Evolutionary conservation across 192 early-diverging fungal species (phyloP).

Genomic region (Coemansia sp.): DNA sequence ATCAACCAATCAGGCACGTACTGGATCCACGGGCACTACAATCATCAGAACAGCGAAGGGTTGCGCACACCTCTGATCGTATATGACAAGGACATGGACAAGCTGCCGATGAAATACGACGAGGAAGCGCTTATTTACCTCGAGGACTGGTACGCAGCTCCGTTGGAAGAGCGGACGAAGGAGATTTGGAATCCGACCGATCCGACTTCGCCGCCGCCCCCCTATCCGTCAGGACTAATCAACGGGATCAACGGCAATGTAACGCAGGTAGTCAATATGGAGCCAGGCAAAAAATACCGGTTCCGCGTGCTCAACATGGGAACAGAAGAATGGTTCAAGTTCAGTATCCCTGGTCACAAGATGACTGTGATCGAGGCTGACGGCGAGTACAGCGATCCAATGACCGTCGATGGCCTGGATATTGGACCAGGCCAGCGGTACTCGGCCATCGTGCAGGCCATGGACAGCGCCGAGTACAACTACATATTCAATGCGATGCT

Average conservation of each 20-base stretch:
- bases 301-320: constrained; percentile 75
- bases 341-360: constrained; percentile 71
- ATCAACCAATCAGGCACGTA: constrained; percentile 71
- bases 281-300: constrained; percentile 72
- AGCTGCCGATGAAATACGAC: constrained; percentile 58
- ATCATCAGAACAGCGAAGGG: constrained; percentile 74
- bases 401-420: constrained; percentile 53
- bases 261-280: constrained; percentile 56
- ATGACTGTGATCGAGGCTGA: constrained; percentile 78
- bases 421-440: constrained; percentile 71
- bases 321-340: constrained; percentile 62
- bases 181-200: constrained; percentile 50
- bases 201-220: constrained; percentile 57
- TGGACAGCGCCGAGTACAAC: constrained; percentile 56
- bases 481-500: constrained; percentile 62
- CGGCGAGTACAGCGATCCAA: constrained; percentile 60
- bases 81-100: constrained; percentile 37
- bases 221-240: constrained; percentile 48
- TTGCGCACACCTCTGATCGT: constrained; percentile 67
- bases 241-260: constrained; percentile 49
- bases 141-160: constrained; percentile 67
- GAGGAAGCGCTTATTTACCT: constrained; percentile 60
- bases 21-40: constrained; percentile 75
- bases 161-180: constrained; percentile 52
- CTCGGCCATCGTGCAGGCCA: constrained; percentile 72